Evolutionary conservation across 768 basidiomycete species (phyloP).

Genomic region (Saitozyma podzolica): DNA sequence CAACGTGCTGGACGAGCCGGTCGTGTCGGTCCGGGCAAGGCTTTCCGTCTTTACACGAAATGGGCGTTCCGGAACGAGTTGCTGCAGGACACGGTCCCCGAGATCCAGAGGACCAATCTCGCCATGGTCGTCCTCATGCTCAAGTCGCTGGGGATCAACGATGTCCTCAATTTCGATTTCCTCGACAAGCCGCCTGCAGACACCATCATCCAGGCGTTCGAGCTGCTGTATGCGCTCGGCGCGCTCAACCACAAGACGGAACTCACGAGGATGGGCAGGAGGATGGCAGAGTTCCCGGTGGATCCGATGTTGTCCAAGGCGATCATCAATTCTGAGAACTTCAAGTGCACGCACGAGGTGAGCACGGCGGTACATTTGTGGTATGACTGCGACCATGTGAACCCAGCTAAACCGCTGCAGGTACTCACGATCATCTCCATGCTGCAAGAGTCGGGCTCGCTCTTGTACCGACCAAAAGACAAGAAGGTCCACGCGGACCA

Average conservation of each 20-base stretch:
- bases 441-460: constrained; percentile 90
- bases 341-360: constrained; percentile 93
- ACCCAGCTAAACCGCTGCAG: constrained; percentile 53
- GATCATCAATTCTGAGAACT: constrained; percentile 93
- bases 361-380: constrained; percentile 25
- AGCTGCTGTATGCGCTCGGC: constrained; percentile 90
- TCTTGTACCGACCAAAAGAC: constrained; percentile 97
- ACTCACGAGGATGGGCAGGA: constrained; percentile 89
- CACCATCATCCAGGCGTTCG: constrained; percentile 91
- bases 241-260: constrained; percentile 96
- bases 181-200: constrained; percentile 97
- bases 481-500: constrained; percentile 97
- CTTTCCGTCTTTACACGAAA: constrained; percentile 97
- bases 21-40: constrained; percentile 95
- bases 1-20: constrained; percentile 96
- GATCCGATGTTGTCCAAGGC: constrained; percentile 97
- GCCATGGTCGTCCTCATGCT: constrained; percentile 92
- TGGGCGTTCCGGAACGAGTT: constrained; percentile 97
- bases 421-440: constrained; percentile 95
- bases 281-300: constrained; percentile 99
- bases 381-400: background rate
- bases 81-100: constrained; percentile 94
- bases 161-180: constrained; percentile 97
- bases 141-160: constrained; percentile 96
- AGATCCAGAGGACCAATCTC: constrained; percentile 97